These are phyloP conservation scores for Cryptosporidium sp. DNA, from an alignment of 169 alveolate genomes.

Conservation along the genomic window DNA sequence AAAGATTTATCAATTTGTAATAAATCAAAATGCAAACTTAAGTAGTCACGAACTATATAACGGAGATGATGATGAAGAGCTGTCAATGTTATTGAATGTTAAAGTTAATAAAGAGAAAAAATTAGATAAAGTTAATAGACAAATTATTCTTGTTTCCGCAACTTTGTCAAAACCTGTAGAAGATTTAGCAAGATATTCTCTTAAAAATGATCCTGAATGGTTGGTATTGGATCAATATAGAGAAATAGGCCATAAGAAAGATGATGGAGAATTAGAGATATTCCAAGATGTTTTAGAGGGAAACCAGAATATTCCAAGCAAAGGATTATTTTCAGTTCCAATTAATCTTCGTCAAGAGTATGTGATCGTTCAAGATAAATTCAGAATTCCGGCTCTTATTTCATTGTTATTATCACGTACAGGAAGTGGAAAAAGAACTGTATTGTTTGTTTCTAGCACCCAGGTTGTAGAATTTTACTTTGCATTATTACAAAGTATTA, in stretches of 20 bases:
- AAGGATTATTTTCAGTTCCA: constrained; percentile 73
- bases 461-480: constrained; percentile 69
- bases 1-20: constrained; percentile 81
- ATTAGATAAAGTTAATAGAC: constrained; percentile 57
- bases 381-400: constrained; percentile 64
- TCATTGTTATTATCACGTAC: constrained; percentile 55
- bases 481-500: constrained; percentile 52
- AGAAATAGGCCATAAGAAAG: constrained; percentile 10
- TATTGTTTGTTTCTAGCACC: constrained; percentile 71
- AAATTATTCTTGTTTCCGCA: constrained; percentile 86
- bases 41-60: constrained; percentile 11
- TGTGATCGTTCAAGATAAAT: constrained; percentile 54
- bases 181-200: constrained; percentile 83
- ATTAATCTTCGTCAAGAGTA: constrained; percentile 62
- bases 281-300: background rate
- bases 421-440: constrained; percentile 24
- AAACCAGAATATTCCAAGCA: background rate
- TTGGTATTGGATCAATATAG: constrained; percentile 44
- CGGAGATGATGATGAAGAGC: constrained; percentile 23
- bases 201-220: constrained; percentile 80
- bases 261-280: background rate
- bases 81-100: constrained; percentile 27
- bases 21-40: constrained; percentile 25
- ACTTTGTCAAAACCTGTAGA: constrained; percentile 85
- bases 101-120: constrained; percentile 12